Percentiles rank a stretch among this genome's conserved stretches.
These are phyloP conservation scores for Scutellaria baicalensis DNA, from an alignment of 257 asterid species.

Conservation along the genomic window DNA sequence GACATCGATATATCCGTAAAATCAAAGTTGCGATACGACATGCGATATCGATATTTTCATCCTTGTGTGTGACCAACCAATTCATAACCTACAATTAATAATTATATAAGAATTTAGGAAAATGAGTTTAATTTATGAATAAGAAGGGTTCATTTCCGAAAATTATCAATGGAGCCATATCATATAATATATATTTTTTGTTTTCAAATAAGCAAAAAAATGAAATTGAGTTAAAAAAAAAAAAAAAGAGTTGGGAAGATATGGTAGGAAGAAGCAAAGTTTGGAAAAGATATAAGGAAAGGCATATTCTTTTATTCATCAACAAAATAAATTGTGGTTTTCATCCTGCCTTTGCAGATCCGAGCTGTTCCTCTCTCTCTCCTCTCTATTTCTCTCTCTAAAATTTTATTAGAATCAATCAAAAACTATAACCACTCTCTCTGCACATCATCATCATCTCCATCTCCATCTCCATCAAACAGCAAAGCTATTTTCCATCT, in stretches of 20 bases:
- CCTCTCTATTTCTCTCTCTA: slow-evolving; percentile 7
- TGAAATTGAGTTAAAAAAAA: background rate
- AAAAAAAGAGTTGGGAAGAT: background rate
- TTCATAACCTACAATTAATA: too few relatives aligned
- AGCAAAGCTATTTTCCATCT: background rate
- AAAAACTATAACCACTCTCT: slow-evolving; percentile 18
- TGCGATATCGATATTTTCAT: too few relatives aligned
- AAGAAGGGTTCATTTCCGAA: too few relatives aligned
- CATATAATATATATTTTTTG: background rate
- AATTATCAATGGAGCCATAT: too few relatives aligned
- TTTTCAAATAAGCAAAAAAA: background rate
- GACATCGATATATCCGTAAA: too few relatives aligned
- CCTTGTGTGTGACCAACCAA: too few relatives aligned
- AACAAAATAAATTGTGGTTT: slow-evolving; percentile 34
- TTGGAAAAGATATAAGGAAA: slow-evolving; percentile 3
- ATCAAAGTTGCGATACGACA: too few relatives aligned
- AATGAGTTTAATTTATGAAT: too few relatives aligned
- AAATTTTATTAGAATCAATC: slow-evolving; percentile 21
- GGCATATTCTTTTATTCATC: slow-evolving; percentile 33
- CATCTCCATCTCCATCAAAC: slow-evolving; percentile 13
- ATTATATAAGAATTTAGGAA: too few relatives aligned
- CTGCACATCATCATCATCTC: slow-evolving; percentile 16
- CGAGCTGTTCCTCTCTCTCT: slow-evolving; percentile 26
- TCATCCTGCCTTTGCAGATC: slow-evolving; percentile 32
- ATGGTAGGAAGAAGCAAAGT: background rate